Percentiles rank a stretch among this genome's conserved stretches.
Evolutionary conservation across 1,139 yeast species (phyloP).

Genomic region (Kazachstania sp.): DNA sequence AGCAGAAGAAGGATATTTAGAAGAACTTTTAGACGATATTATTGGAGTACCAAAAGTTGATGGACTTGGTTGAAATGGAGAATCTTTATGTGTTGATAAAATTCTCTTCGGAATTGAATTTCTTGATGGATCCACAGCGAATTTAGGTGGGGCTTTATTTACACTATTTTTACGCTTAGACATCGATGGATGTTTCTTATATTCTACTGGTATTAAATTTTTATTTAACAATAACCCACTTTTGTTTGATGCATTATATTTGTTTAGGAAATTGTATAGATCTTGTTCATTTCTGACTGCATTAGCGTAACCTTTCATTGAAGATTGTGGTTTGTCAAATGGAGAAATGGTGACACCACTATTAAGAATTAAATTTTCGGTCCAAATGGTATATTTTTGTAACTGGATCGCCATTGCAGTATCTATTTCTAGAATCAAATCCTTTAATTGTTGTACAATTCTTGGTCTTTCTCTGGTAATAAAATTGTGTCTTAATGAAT

Average conservation of each 20-base stretch:
- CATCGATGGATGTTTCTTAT: slow-evolving; percentile 69
- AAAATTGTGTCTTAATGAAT: slow-evolving; percentile 65
- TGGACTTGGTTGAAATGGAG: slow-evolving; percentile 20
- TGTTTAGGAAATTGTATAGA: slow-evolving; percentile 58
- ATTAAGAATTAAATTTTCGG: slow-evolving; percentile 74
- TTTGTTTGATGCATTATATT: slow-evolving; percentile 36
- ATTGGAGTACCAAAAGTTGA: slow-evolving; percentile 4
- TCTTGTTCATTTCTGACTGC: slow-evolving; percentile 78
- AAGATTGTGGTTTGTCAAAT: slow-evolving; percentile 39
- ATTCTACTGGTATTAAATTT: slow-evolving; percentile 57
- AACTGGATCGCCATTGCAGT: slow-evolving; percentile 81
- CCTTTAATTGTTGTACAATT: slow-evolving; percentile 62
- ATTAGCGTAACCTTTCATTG: slow-evolving; percentile 70
- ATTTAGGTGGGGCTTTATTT: slow-evolving; percentile 14
- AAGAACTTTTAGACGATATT: neutral
- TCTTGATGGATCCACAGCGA: slow-evolving; percentile 26
- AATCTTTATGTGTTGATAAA: slow-evolving; percentile 28
- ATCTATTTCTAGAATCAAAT: slow-evolving; percentile 76
- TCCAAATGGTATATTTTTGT: slow-evolving; percentile 80
- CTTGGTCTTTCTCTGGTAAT: slow-evolving; percentile 69
- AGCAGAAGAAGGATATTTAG: slow-evolving; percentile 3
- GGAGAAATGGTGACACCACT: slow-evolving; percentile 81
- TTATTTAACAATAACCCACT: slow-evolving; percentile 29
- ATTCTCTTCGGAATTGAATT: slow-evolving; percentile 28
- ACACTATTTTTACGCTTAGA: slow-evolving; percentile 16